A percentile compares a stretch with the other conserved stretches of the same genome.
These are phyloP conservation scores for Penicillium digitatum DNA, from an alignment of 2,329 filamentous ascomycete genomes.

Conservation along the genomic window DNA sequence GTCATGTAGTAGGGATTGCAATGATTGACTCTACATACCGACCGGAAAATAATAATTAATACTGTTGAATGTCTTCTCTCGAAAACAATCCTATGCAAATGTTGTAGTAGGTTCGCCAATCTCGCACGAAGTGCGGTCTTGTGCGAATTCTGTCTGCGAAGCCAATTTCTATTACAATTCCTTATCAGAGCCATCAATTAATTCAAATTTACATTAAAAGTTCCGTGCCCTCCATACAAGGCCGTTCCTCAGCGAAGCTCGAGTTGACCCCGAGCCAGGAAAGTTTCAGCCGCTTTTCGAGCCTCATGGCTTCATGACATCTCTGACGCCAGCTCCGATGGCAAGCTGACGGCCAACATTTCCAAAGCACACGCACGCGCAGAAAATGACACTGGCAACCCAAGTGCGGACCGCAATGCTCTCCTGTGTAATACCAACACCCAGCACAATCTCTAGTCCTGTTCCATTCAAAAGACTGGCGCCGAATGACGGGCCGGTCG, in stretches of 20 bases:
- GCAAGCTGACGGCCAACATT: slow-evolving; percentile 83
- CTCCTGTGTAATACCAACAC: slow-evolving; percentile 45
- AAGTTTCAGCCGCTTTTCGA: background rate
- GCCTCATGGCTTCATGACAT: slow-evolving; percentile 21
- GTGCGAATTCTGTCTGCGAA: background rate
- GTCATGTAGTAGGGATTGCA: slow-evolving; percentile 53
- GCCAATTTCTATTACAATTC: slow-evolving; percentile 2
- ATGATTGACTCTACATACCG: slow-evolving; percentile 54
- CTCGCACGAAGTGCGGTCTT: too few species aligned
- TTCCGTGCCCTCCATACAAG: background rate
- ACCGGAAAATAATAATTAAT: background rate
- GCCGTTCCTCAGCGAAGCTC: background rate
- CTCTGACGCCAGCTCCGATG: slow-evolving; percentile 37
- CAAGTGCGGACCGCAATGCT: slow-evolving; percentile 68
- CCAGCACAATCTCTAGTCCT: slow-evolving; percentile 31
- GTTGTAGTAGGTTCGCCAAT: too few species aligned
- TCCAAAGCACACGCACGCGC: slow-evolving; percentile 91
- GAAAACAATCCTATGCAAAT: too few species aligned
- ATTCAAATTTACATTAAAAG: slow-evolving; percentile 5
- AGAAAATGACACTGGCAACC: slow-evolving; percentile 91
- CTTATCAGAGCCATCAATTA: slow-evolving; percentile 6
- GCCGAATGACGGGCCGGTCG: slow-evolving; percentile 46
- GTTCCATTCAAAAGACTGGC: slow-evolving; percentile 28
- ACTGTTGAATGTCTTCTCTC: background rate
- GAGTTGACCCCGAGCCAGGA: background rate